Conservation (phyloP, 257 asterid species). For the Plantago ovata region DNA sequence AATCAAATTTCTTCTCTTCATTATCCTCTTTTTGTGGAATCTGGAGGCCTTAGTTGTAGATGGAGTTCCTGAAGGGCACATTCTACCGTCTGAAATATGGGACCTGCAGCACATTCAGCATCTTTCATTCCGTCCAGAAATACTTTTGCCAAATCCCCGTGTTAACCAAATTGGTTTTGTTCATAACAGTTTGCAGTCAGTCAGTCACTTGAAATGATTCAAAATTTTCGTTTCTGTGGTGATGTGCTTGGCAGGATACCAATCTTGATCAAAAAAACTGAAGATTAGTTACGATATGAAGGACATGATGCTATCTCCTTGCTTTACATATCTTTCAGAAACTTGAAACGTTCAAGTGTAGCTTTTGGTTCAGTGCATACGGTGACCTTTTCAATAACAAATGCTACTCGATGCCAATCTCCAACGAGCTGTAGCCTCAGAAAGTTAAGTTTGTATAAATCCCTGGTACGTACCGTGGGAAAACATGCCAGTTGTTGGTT, state of each 20-base stretch:
- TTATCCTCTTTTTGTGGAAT: background rate
- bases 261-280: background rate
- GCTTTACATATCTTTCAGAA: background rate
- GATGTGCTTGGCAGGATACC: background rate
- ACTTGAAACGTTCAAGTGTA: background rate
- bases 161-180: background rate
- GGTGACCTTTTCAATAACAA: no score
- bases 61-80: background rate
- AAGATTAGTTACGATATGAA: background rate
- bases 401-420: background rate
- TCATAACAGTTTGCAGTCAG: background rate
- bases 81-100: background rate
- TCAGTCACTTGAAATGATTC: background rate
- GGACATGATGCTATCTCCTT: background rate
- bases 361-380: background rate
- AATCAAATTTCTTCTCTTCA: background rate
- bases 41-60: background rate
- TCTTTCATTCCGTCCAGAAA: background rate
- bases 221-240: background rate
- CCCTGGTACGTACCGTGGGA: background rate
- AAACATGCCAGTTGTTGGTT: background rate
- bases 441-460: background rate
- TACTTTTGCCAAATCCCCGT: background rate
- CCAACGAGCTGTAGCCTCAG: background rate
- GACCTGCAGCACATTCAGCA: background rate